Evolutionary conservation across 257 asterid species (phyloP).

Genomic region (Solanum paucissectum): DNA sequence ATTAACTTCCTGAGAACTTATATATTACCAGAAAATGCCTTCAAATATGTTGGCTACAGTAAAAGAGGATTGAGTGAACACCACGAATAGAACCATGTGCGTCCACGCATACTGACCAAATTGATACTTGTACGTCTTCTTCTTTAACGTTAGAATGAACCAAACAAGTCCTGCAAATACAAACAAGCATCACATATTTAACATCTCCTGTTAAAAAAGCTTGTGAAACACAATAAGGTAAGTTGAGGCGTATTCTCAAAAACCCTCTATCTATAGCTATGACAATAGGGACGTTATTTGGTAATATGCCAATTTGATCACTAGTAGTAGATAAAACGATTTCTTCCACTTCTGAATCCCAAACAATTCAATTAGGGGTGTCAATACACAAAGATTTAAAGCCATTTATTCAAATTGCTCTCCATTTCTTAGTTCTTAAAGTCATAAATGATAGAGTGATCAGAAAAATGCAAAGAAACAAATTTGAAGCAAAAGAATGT

Average conservation of each 20-base stretch:
- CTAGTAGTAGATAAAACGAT: background rate
- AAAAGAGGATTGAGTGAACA: slow-evolving; percentile 63
- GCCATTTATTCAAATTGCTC: background rate
- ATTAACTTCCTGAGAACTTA: background rate
- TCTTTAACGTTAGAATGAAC: slow-evolving; percentile 81
- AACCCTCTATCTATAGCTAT: background rate
- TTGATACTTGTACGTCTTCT: slow-evolving; percentile 86
- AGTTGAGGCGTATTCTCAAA: background rate
- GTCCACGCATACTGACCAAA: slow-evolving; percentile 92
- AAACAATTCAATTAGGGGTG: background rate
- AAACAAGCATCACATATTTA: background rate
- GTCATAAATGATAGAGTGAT: background rate
- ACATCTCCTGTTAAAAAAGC: background rate
- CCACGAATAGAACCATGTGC: slow-evolving; percentile 72
- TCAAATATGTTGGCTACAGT: slow-evolving; percentile 71
- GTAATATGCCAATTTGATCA: background rate
- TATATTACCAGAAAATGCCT: slow-evolving; percentile 71
- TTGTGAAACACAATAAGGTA: background rate
- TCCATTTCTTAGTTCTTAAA: background rate
- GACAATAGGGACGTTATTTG: background rate
- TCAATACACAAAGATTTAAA: background rate
- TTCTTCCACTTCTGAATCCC: background rate
- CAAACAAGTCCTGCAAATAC: slow-evolving; percentile 63
- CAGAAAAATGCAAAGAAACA: background rate
- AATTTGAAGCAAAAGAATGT: background rate